Percentiles rank a stretch among this genome's conserved stretches.
These are phyloP conservation scores for Nepenthes alata DNA, from an alignment of 179 eudicot genomes.

Conservation along the genomic window DNA sequence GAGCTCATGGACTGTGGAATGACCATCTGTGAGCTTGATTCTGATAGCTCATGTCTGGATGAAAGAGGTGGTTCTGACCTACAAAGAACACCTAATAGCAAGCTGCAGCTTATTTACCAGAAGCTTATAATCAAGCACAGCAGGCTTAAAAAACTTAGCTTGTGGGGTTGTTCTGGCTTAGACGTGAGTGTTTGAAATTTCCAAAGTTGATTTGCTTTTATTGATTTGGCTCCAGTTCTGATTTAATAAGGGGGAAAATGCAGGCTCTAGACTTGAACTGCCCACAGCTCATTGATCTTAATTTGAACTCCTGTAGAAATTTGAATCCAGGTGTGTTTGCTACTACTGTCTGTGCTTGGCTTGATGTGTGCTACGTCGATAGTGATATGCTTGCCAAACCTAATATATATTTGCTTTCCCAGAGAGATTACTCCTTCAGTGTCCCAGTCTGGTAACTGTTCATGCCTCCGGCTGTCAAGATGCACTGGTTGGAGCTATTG, in stretches of 20 bases:
- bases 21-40: constrained; percentile 56
- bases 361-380: background rate
- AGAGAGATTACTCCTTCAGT: constrained; percentile 73
- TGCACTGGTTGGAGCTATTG: constrained; percentile 36
- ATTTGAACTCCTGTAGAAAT: constrained; percentile 52
- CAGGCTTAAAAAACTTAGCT: constrained; percentile 69
- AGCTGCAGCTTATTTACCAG: constrained; percentile 49
- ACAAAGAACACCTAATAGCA: constrained; percentile 39
- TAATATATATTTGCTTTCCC: constrained; percentile 4
- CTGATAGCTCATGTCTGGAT: constrained; percentile 15
- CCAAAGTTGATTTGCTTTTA: background rate
- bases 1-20: constrained; percentile 98
- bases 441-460: constrained; percentile 61
- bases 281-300: constrained; percentile 53
- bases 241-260: constrained; percentile 10
- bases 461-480: constrained; percentile 65
- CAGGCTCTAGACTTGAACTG: constrained; percentile 59
- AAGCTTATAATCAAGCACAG: constrained; percentile 82
- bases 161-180: constrained; percentile 98
- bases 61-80: constrained; percentile 24
- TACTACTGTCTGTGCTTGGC: background rate
- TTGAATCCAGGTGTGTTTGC: constrained; percentile 51
- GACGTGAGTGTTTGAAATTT: constrained; percentile 51
- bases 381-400: background rate
- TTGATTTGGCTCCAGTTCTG: constrained; percentile 3